Conservation (phyloP, 495 filamentous ascomycete species). For the Neurospora discreta region DNA sequence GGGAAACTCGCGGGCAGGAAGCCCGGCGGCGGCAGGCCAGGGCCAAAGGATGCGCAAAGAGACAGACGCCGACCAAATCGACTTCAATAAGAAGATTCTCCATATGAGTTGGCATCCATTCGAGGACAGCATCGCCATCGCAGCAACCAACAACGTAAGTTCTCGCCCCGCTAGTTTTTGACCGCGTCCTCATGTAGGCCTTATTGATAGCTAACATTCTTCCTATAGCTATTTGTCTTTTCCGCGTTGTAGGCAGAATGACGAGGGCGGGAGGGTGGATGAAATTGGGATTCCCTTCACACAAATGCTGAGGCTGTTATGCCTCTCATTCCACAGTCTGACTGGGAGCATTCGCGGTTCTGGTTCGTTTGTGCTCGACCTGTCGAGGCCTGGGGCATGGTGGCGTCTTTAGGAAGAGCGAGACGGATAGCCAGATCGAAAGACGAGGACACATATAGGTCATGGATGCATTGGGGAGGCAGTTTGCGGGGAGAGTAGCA, state of each 20-base stretch:
- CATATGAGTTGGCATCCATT: conserved; percentile 99
- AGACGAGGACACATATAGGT: not conserved
- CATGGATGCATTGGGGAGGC: not conserved
- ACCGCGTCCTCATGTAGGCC: not conserved
- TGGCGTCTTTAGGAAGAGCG: not conserved
- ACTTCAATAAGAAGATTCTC: conserved; percentile 99
- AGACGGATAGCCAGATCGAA: not conserved
- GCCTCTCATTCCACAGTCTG: not conserved
- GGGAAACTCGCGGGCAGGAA: conserved; percentile 73
- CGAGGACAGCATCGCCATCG: conserved; percentile 99
- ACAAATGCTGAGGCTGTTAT: not conserved
- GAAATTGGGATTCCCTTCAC: not conserved
- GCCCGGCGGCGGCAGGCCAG: conserved; percentile 72
- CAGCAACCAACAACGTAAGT: conserved; percentile 97
- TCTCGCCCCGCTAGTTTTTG: not conserved
- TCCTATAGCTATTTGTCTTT: conserved; percentile 83
- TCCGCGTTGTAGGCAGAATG: conserved; percentile 63
- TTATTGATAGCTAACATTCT: conserved; percentile 11
- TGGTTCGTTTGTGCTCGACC: not conserved
- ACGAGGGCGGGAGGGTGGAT: not conserved
- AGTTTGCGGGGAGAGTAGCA: not conserved
- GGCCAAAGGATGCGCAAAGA: conserved; percentile 96
- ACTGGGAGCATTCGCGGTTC: not conserved
- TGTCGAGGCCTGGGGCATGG: not conserved
- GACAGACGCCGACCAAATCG: conserved; percentile 98